These are phyloP conservation scores for Capronia epimyces DNA, from an alignment of 2,329 filamentous ascomycete species.

Conservation along the genomic window DNA sequence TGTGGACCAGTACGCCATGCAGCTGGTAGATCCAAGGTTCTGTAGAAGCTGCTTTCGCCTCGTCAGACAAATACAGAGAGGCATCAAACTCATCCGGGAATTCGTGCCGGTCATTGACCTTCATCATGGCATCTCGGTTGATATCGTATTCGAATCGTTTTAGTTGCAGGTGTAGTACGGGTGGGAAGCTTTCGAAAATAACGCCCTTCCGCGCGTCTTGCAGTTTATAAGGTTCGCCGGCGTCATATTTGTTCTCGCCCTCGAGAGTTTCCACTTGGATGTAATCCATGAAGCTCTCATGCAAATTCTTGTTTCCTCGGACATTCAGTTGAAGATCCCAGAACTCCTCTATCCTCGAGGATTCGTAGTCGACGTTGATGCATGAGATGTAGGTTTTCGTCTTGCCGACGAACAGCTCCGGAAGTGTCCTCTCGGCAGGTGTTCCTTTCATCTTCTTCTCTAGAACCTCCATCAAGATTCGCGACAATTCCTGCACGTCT, in stretches of 20 bases:
- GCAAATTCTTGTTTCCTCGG: conserved; percentile 82
- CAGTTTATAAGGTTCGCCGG: conserved; percentile 79
- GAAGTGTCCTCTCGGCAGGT: conserved; percentile 77
- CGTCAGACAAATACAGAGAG: conserved; percentile 76
- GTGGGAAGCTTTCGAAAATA: conserved; percentile 92
- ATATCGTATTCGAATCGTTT: conserved; percentile 99
- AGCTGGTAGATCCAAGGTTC: conserved; percentile 89
- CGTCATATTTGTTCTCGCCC: conserved; percentile 97
- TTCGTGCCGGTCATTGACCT: conserved; percentile 59
- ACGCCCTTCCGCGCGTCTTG: conserved; percentile 98
- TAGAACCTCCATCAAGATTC: conserved; percentile 94
- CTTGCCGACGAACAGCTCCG: conserved; percentile 91
- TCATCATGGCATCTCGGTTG: conserved; percentile 95
- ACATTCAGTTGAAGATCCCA: conserved; percentile 99
- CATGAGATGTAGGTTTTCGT: conserved; percentile 98
- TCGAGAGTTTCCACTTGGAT: conserved; percentile 95
- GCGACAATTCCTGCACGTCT: conserved; percentile 92
- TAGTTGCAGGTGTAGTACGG: conserved; percentile 87
- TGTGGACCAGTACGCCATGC: conserved; percentile 93
- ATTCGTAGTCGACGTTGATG: conserved; percentile 97
- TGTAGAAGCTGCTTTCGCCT: conserved; percentile 65
- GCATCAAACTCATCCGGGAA: conserved; percentile 54
- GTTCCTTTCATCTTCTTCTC: conserved; percentile 99
- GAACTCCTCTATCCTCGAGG: conserved; percentile 90
- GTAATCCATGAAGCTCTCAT: conserved; percentile 94